Evolutionary conservation across 768 basidiomycete genomes (phyloP), one percentile per base, ranked within the genome.

Genomic region (Nidularia sp.): DNA sequence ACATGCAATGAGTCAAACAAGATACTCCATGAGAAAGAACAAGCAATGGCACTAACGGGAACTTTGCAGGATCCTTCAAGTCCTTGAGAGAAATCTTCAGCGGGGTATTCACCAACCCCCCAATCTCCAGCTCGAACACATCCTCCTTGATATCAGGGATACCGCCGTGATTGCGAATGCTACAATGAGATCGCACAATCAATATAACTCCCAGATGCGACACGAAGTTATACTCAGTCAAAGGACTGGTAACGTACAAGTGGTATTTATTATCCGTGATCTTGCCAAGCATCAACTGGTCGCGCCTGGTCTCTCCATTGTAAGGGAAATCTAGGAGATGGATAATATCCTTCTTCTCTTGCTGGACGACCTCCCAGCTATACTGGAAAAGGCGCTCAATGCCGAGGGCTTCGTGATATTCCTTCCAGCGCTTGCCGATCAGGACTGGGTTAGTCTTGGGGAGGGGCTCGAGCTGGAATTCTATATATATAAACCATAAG

Each of bases 321-420:
- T 79, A 80, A 6, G 80, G 80, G 58, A 81, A 82, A 58, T 80
- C 75, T 22, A 80, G 65, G 18, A 82, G 62, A 54, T 80, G 77
- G 32, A 80, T 69, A 51, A 80, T 64, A 54, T 76, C 72, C 8
- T 71, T 68, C 58, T 82, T 82, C 62, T 81, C 79, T 56, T 70
- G 69, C 53, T 73, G 74, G 32, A 80, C 76, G 2, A 71, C 68
- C 50, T 77, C 68, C 80, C 80, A 82, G 64, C 77, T 79, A 54
- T 70, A 66, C 54, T 79, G 72, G 47, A 80, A 73, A 52, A 79
- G 71, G 42, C 61, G 62, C 57, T 64, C 60, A 36, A 78, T 67
- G 10, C 80, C 80, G 48, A 81, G 70, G 0, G 70, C 75, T 50
- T 73, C 69, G 56, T 80, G 78, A 52, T 80, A 80, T 56, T 76